Evolutionary conservation across 2,329 filamentous ascomycete species (phyloP).

Genomic region (Penicillium sp.): DNA sequence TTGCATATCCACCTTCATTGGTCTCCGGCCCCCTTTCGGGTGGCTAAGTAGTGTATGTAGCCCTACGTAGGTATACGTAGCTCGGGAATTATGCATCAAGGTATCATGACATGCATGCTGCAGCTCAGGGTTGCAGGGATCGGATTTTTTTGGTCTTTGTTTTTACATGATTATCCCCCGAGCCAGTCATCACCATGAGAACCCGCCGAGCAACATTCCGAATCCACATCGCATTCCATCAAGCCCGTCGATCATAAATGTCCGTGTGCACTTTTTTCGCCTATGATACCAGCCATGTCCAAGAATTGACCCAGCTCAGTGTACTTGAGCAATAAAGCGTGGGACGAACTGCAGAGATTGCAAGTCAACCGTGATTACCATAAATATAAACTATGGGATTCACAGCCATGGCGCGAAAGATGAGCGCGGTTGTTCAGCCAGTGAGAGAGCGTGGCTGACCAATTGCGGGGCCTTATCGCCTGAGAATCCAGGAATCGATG

Average conservation of each 20-base stretch:
- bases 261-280: background rate
- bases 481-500: conserved; percentile 12
- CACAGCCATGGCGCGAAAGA: background rate
- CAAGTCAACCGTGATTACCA: background rate
- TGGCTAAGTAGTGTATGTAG: background rate
- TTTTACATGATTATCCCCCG: conserved; percentile 1
- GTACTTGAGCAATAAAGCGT: background rate
- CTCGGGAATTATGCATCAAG: background rate
- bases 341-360: background rate
- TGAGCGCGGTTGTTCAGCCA: background rate
- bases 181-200: conserved; percentile 21
- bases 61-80: background rate
- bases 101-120: background rate
- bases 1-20: background rate
- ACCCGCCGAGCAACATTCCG: conserved; percentile 21
- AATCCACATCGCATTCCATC: conserved; percentile 13
- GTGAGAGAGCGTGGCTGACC: background rate
- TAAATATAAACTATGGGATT: background rate
- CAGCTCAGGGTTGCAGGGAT: background rate
- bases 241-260: conserved; percentile 9
- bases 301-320: background rate
- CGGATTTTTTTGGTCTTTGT: background rate
- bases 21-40: background rate
- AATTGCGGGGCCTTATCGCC: background rate
- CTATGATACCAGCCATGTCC: background rate